Evolutionary conservation across 768 basidiomycete genomes (phyloP), one percentile per base, ranked within the genome.

Genomic region (Tylopilus intermedius): DNA sequence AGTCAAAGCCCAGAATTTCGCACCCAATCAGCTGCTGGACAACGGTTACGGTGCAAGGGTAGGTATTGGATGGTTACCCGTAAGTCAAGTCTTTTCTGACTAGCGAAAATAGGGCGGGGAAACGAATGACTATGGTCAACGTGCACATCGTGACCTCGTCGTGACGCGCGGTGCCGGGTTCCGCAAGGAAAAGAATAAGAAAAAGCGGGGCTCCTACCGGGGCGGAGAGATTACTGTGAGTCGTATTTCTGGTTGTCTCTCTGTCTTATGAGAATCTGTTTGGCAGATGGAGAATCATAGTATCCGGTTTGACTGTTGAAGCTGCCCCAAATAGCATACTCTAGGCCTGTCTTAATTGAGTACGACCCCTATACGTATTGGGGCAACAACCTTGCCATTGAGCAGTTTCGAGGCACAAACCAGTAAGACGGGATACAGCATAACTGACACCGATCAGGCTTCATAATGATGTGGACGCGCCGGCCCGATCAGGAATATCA

Each of bases 141-240:
- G 78, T 50, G 95, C 95, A 0, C 83, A 85, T 58, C 77, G 79
- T 37, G 96, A 98, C 69, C 74, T 99, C 56, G 87, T 95, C 57
- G 89, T 94, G 26, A 98, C 95, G 3, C 82, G 94, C 1, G 95
- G 95, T 3, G 87, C 90, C 45, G 92, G 92, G 2, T 99, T 99
- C 77, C 80, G 93, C 50, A 99, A 98, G 71, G 95, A 96, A 78
- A 99, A 99, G 73, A 97, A 96, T 74, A 99, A 98, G 82, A 98
- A 98, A 75, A 99, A 99, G 74, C 77, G 89, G 61, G 95, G 94
- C 3, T 92, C 87, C 55, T 97, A 97, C 71, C 81, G 82, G 42
- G 94, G 95, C 11, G 95, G 95, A 38, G 90, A 94, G 65, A 99
- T 99, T 55, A 95, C 94, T 45, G 92, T 94, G 58, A 67, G 80